These are phyloP conservation scores for Fomitopsis palustris DNA, from an alignment of 1,284 basidiomycete species.

Conservation along the genomic window DNA sequence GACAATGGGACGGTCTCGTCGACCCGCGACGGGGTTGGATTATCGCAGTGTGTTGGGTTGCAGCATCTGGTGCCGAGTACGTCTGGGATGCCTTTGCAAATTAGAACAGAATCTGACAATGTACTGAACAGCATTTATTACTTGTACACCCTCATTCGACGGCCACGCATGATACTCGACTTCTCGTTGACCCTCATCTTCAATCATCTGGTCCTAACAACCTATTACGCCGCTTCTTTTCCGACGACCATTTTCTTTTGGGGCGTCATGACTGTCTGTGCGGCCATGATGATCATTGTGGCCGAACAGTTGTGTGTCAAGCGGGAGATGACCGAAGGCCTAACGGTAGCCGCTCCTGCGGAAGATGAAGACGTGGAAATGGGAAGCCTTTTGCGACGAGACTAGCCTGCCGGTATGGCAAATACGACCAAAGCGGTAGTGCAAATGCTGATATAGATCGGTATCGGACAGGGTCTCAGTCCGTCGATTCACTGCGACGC, in stretches of 20 bases:
- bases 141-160: conserved; percentile 82
- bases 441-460: not conserved
- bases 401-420: conserved; percentile 11
- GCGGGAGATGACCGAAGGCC: conserved; percentile 87
- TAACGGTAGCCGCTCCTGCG: conserved; percentile 51
- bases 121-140: conserved; percentile 69
- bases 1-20: conserved; percentile 53
- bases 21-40: conserved; percentile 86
- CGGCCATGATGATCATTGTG: conserved; percentile 72
- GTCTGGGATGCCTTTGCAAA: conserved; percentile 25
- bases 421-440: no score
- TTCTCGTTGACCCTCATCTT: conserved; percentile 89
- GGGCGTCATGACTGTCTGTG: conserved; percentile 70
- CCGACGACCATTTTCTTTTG: conserved; percentile 92
- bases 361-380: conserved; percentile 52
- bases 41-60: conserved; percentile 80
- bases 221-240: conserved; percentile 84
- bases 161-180: conserved; percentile 93
- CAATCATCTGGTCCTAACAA: conserved; percentile 88
- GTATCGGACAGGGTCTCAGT: not conserved
- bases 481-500: not conserved
- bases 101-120: conserved; percentile 5
- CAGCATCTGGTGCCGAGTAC: conserved; percentile 79
- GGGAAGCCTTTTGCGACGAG: conserved; percentile 43
- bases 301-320: conserved; percentile 92